Conservation (phyloP, 2,329 filamentous ascomycete species). For the Xylaria sp. region DNA sequence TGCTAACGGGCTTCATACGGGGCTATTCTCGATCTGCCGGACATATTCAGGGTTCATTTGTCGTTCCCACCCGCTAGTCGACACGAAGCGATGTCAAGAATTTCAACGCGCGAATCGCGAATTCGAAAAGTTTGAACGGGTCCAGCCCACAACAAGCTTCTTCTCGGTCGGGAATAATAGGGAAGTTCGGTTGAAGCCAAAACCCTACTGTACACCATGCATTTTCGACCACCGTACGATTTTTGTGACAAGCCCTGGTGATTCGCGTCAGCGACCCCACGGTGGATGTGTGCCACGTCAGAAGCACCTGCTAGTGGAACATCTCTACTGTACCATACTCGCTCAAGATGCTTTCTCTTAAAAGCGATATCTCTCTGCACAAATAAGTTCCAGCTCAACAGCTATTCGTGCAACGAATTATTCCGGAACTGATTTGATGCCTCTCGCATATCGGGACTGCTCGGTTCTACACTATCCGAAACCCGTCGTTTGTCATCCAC, state of each 20-base stretch:
- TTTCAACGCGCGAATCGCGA: neutral
- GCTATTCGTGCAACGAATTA: neutral
- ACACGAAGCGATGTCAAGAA: neutral
- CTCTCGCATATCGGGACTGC: neutral
- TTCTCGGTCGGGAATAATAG: neutral
- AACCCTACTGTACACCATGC: neutral
- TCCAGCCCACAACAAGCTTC: neutral
- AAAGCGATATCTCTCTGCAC: neutral
- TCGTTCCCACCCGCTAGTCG: neutral
- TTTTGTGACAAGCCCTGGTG: constrained; percentile 3
- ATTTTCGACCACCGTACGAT: neutral
- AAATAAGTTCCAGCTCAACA: neutral
- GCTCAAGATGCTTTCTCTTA: neutral
- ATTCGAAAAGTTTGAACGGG: neutral
- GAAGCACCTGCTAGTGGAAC: constrained; percentile 9
- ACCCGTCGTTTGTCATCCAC: neutral
- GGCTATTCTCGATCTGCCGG: constrained; percentile 8
- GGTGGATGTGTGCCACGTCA: constrained; percentile 9
- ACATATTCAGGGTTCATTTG: neutral
- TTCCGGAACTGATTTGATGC: neutral
- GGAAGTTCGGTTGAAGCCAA: neutral
- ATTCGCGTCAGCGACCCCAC: neutral
- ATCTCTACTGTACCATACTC: neutral
- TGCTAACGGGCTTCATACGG: neutral
- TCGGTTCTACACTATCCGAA: neutral